Base-by-base conservation (phyloP, 2,329 filamentous ascomycete genomes). In the Elsinoe fawcettii region DNA sequence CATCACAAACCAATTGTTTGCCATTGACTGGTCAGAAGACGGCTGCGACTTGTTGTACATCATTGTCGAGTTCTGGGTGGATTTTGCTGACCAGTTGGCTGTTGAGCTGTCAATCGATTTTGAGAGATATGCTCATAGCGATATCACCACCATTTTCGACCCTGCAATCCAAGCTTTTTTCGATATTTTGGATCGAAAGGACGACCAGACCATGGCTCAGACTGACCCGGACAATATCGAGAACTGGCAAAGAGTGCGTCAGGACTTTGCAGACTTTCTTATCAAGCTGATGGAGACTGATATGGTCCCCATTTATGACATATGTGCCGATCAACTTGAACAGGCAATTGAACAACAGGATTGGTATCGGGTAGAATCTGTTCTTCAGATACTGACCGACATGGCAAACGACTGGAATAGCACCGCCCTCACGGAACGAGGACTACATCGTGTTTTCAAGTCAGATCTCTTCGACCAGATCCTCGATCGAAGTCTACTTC, bases 41-140 rank as follows among this genome's bases (percentile, higher is more conserved):
- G 54, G 54, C 3, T 56, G 54, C 27, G 54, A 37, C 6, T 39
- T 47, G 23, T 27, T 56, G 2, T 43, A 47, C 54, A 36, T 56
- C 1, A 82, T 85, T 1, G 77, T 92, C 12, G 88, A 93, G 64
- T 92, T 93, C 67, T 93, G 89, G 88, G 85, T 82, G 16, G 84
- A 82, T 1, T 90, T 85, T 66, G 81, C 88, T 5, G 88, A 90
- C 70, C 66, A 67, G 54, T 80, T 81, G 11, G 77, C 75, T 84
- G 74, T 80, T 77, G 59, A 86, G 83, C 66, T 75, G 8, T 30
- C 32, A 8, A 72, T 80, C 46, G 81, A 77, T 60, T 77, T 78
- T 1, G 75, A 76, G n/a, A 74, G 78, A 57, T 59, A 65, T 0
- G 69, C 64, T 22, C 71, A 72, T 3, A 67, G 70, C 5, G 89